Evolutionary conservation across 495 filamentous ascomycete species (phyloP).

Genomic region (Filosporella fistucella): DNA sequence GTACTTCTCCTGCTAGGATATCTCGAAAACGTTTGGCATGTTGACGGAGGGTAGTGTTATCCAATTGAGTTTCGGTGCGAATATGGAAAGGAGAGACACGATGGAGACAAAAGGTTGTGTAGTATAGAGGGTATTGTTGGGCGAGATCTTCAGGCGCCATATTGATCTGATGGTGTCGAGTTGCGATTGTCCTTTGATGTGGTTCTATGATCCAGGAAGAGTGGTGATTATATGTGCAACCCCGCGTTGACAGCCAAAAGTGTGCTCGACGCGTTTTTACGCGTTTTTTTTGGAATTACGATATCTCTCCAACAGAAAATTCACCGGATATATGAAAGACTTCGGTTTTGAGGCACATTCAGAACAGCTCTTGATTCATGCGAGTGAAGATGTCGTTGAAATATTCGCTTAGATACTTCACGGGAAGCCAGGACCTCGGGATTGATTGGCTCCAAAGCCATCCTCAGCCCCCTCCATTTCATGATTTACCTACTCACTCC

Average conservation of each 20-base stretch:
- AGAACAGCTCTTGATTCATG: too few species aligned
- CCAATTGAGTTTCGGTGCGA: slow-evolving; percentile 29
- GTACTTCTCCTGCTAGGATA: slow-evolving; percentile 45
- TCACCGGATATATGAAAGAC: too few species aligned
- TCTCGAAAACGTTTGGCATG: slow-evolving; percentile 48
- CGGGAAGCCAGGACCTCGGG: too few species aligned
- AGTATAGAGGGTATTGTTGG: slow-evolving; percentile 38
- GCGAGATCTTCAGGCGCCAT: slow-evolving; percentile 8
- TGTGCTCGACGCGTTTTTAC: slow-evolving; percentile 2
- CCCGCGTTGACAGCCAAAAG: not conserved
- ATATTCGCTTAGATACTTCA: too few species aligned
- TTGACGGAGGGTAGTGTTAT: slow-evolving; percentile 29
- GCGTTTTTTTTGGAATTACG: not conserved
- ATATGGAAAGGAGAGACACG: slow-evolving; percentile 51
- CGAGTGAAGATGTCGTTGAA: too few species aligned
- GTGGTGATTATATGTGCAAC: not conserved
- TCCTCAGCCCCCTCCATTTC: too few species aligned
- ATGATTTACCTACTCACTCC: too few species aligned
- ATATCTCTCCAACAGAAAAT: not conserved
- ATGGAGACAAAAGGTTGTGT: slow-evolving; percentile 52
- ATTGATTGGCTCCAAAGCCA: too few species aligned
- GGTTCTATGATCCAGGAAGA: not conserved
- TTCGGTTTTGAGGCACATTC: too few species aligned
- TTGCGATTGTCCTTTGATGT: not conserved
- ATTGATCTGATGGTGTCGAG: not conserved